Conservation (phyloP, 31 red algal species). For the Odonthalia washingtoniensis region DNA sequence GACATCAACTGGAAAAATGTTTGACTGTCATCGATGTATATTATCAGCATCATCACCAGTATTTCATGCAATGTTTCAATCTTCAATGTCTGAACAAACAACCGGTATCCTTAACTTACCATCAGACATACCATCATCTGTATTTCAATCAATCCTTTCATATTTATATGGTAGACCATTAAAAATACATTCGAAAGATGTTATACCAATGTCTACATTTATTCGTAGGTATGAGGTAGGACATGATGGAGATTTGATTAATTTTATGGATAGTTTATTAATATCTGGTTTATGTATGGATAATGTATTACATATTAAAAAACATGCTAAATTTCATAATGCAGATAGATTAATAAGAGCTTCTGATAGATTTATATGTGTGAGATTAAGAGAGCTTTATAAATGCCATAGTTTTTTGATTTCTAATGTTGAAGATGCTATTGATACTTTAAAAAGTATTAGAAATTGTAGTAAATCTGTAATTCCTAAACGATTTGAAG, state of each 20-base stretch:
- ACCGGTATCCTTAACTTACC: background rate
- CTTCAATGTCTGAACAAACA: conserved; percentile 21
- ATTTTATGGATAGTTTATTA: conserved; percentile 35
- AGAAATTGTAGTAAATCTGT: background rate
- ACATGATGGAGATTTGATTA: background rate
- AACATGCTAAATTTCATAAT: conserved; percentile 16
- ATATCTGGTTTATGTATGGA: conserved; percentile 25
- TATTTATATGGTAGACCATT: conserved; percentile 32
- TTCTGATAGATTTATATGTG: background rate
- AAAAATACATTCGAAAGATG: background rate
- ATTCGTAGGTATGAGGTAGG: conserved; percentile 33
- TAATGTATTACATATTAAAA: conserved; percentile 9
- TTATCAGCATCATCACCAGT: conserved; percentile 45
- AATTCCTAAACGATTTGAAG: background rate
- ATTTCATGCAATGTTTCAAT: conserved; percentile 36
- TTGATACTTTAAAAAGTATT: background rate
- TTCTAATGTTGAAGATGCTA: background rate
- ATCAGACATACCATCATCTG: conserved; percentile 1
- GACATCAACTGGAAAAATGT: background rate
- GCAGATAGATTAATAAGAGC: background rate
- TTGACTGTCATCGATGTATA: conserved; percentile 37
- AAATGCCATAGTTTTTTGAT: background rate
- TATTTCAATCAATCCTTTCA: conserved; percentile 9
- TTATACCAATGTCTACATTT: conserved; percentile 21
- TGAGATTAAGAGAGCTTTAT: background rate